phyloP scores from a whole-genome alignment of 352 stramenopile species.

The Saprolegnia diclina region DNA sequence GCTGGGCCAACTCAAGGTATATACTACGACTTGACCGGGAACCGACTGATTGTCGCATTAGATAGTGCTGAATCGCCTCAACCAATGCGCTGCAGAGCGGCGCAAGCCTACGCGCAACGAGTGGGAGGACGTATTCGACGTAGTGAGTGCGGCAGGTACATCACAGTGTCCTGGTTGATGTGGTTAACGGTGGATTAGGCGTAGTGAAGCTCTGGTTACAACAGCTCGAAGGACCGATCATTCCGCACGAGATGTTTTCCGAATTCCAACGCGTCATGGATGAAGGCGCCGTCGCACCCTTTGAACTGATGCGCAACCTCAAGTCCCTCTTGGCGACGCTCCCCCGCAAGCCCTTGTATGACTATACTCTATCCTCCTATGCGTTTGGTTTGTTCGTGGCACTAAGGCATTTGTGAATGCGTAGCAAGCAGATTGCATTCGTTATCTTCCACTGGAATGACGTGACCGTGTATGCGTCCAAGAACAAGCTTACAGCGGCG shows the following conservation, averaged over 20 bases:
- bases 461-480: slow-evolving; percentile 65
- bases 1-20: slow-evolving; percentile 47
- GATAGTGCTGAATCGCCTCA: slow-evolving; percentile 53
- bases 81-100: slow-evolving; percentile 42
- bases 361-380: not conserved
- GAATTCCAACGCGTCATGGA: slow-evolving; percentile 48
- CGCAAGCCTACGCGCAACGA: slow-evolving; percentile 55
- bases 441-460: slow-evolving; percentile 80
- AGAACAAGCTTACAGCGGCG: slow-evolving; percentile 65
- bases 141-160: slow-evolving; percentile 41
- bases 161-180: not conserved
- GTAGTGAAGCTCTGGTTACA: slow-evolving; percentile 61
- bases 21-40: not conserved
- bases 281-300: slow-evolving; percentile 39
- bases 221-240: slow-evolving; percentile 56
- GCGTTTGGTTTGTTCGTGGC: not conserved
- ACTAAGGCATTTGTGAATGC: not conserved
- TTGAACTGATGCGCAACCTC: slow-evolving; percentile 53
- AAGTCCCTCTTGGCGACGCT: slow-evolving; percentile 51
- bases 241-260: slow-evolving; percentile 57
- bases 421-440: slow-evolving; percentile 51
- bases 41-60: slow-evolving; percentile 23
- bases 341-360: slow-evolving; percentile 62
- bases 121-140: slow-evolving; percentile 49
- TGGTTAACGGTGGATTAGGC: slow-evolving; percentile 19